Conservation (phyloP, 805 yeast species). For the Ogataea wickerhamii region DNA sequence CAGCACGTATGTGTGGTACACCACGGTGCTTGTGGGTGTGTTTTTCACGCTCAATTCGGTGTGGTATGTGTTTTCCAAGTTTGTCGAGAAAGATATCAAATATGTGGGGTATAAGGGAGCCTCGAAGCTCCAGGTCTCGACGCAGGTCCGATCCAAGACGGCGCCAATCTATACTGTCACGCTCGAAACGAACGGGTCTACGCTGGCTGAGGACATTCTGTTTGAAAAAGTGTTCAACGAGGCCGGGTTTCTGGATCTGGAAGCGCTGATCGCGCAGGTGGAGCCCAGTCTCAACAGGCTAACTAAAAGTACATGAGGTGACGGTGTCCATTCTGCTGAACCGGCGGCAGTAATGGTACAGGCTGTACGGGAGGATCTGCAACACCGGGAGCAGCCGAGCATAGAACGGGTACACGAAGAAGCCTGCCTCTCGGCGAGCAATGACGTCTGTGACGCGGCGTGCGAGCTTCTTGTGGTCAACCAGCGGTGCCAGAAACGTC, state of each 20-base stretch:
- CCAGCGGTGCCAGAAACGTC: slow-evolving; percentile 46
- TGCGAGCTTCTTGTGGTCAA: slow-evolving; percentile 39
- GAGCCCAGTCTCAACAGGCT: slow-evolving; percentile 11
- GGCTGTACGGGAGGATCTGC: slow-evolving; percentile 38
- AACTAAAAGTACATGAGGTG: slow-evolving; percentile 22
- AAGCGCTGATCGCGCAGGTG: slow-evolving; percentile 31
- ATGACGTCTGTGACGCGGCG: slow-evolving; percentile 32
- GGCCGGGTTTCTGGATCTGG: slow-evolving; percentile 42
- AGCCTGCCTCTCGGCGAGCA: slow-evolving; percentile 39
- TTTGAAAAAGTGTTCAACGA: slow-evolving; percentile 44
- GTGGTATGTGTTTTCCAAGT: slow-evolving; percentile 33
- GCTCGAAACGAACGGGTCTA: slow-evolving; percentile 27
- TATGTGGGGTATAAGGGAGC: slow-evolving; percentile 41
- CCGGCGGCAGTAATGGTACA: slow-evolving; percentile 32
- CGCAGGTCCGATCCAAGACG: slow-evolving; percentile 35
- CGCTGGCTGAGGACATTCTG: slow-evolving; percentile 25
- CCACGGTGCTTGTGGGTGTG: slow-evolving; percentile 33
- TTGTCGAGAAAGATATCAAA: slow-evolving; percentile 41
- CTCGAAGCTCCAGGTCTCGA: slow-evolving; percentile 36
- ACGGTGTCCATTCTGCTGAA: slow-evolving; percentile 32
- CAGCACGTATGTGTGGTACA: slow-evolving; percentile 31
- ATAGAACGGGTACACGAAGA: slow-evolving; percentile 44
- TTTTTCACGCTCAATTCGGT: slow-evolving; percentile 38
- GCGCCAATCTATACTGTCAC: slow-evolving; percentile 44
- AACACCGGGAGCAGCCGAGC: slow-evolving; percentile 42